Evolutionary conservation across 176 grass and related monocot species (phyloP), one percentile per base, ranked within the genome.

Genomic region (Bonia amplexicaulis): DNA sequence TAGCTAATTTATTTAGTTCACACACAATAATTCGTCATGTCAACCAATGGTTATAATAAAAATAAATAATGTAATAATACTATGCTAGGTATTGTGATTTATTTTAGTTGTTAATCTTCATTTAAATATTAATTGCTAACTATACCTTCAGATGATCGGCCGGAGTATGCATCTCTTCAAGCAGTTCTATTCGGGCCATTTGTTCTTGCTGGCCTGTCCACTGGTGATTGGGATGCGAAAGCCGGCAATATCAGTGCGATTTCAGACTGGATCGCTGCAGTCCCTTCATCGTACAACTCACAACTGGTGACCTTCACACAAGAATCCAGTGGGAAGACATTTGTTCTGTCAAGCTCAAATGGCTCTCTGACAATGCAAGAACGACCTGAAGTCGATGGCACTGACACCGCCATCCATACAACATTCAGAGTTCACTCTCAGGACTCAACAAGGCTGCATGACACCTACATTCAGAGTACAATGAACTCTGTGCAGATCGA

Each of bases 181-280:
- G 91, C 93, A 77, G 42, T 96, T 40, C 85, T 99, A 69, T 99
- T 96, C 31, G 96, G 91, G 8, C 93, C 93, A 69, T 96, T 86
- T 35, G 86, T 96, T 87, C 96, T 99, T 60, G 88, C 86, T 63
- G 96, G 93, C 61, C 61, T 99, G 63, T 89, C 96, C 61, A 69
- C 81, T 0, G 84, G 91, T 26, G 86, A 96, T 62, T 94, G 84
- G 93, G 72, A 94, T 61, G 78, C 76, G 0, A 92, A 96, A 73
- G 75, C 85, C 1, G 33, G 81, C 16, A 85, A 85, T 65, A 76
- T 29, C 61, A 89, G 61, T 73, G 74, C 70, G 67, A 58, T 96
- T 77, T 92, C 93, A 7, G 93, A 96, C 20, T 94, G 91, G 91
- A 89, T 96, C 35, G 74, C 84, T 19, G 39, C 83, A 33, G 69